Evolutionary conservation across 495 filamentous ascomycete genomes (phyloP), one percentile per base, ranked within the genome.

Genomic region (Neurospora sp.): DNA sequence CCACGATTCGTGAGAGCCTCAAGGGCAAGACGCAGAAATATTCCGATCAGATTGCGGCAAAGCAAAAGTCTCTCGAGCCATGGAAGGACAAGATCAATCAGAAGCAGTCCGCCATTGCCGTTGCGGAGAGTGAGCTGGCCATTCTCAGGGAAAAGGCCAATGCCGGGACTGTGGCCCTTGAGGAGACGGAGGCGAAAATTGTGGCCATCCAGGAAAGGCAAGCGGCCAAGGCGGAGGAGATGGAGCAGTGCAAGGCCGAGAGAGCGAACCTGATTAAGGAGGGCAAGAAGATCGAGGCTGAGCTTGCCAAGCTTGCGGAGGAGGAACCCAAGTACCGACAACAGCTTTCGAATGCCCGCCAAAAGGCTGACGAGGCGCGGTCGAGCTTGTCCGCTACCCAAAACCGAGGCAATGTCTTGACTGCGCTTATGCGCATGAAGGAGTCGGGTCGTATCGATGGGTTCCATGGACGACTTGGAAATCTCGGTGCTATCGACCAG

Each of bases 71-170:
- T 3, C 86, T 99, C 9, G 95, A 98, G 83, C 96, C 96, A 0
- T 99, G 95, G 95, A 94, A 93, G 71, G 93, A 92, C 69, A 97
- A 94, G 82, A 94, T 99, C 83, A 98, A 97, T 78, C 88, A 96
- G 79, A 98, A 97, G 80, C 91, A 93, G 75, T 97, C 94, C 3
- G 88, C 92, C 9, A 95, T 97, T 77, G 95, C 96, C 16, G 94
- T 99, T 38, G 93, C 96, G 4, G 92, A 97, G 79, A 95, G 92
- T 79, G 96, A 99, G 81, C 88, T 98, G 70, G 90, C 96, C 68
- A 98, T 99, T 73, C 84, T 98, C 4, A 87, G 89, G 37, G 95
- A 98, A 79, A 92, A 92, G 75, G 91, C 92, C 61, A 97, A 94
- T 76, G 91, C 96, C 45, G 93, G 93, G 31, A 89, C 91, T 22